Evolutionary conservation across 176 grass and related monocot genomes (phyloP).

Genomic region (Alopecurus myosuroides): DNA sequence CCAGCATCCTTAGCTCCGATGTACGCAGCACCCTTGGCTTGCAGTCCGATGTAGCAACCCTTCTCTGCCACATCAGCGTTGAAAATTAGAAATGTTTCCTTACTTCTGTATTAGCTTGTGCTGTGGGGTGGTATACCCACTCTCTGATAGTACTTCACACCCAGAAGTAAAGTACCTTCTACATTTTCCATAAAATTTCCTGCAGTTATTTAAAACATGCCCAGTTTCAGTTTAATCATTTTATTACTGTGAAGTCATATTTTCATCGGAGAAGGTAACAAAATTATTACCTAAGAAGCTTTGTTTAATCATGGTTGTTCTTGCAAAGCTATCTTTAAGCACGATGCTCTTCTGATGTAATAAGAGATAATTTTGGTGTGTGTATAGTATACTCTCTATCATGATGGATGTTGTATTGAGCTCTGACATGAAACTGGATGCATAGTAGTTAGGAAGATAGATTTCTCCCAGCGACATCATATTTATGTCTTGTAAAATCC

Average conservation of each 20-base stretch:
- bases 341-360: not conserved
- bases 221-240: not conserved
- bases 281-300: not conserved
- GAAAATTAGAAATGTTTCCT: not conserved
- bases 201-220: not conserved
- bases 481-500: not conserved
- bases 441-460: not conserved
- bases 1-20: no score
- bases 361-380: not conserved
- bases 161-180: not conserved
- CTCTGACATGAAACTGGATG: not conserved
- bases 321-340: not conserved
- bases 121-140: not conserved
- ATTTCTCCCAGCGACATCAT: not conserved
- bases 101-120: not conserved
- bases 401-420: not conserved
- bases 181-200: not conserved
- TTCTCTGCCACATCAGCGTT: not conserved
- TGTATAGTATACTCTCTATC: not conserved
- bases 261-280: not conserved
- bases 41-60: constrained; percentile 65
- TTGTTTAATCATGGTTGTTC: not conserved
- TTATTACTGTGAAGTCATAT: not conserved
- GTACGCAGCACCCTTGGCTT: constrained; percentile 91
- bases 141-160: not conserved